phyloP scores from a whole-genome alignment of 1,284 basidiomycete genomes.

The Sanguinoderma infundibulare region DNA sequence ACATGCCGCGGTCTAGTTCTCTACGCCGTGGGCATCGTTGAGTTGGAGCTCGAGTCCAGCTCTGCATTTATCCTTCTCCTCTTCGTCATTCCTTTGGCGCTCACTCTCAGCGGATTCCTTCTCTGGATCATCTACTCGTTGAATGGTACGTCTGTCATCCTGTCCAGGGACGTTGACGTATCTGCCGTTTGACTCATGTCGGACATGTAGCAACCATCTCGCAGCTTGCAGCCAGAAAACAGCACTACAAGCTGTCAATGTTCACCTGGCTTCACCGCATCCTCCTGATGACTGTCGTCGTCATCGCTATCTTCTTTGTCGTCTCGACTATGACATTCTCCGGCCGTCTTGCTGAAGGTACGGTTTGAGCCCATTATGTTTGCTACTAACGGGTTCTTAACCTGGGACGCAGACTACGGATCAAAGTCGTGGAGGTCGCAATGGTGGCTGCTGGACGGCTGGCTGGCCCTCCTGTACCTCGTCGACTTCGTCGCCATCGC shows the following conservation, averaged over 20 bases:
- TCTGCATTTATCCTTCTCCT: conserved; percentile 79
- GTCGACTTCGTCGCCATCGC: conserved; percentile 82
- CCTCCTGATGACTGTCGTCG: conserved; percentile 82
- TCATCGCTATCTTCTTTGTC: conserved; percentile 90
- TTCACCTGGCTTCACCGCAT: conserved; percentile 88
- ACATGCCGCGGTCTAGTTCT: conserved; percentile 55
- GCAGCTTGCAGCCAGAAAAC: conserved; percentile 84
- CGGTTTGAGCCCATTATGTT: conserved; percentile 12
- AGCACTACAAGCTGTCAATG: conserved; percentile 86
- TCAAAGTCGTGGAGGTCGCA: conserved; percentile 92
- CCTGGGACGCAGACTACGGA: conserved; percentile 72
- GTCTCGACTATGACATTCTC: conserved; percentile 93
- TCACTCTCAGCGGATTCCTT: conserved; percentile 93
- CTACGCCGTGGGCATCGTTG: conserved; percentile 91
- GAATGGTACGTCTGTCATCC: conserved; percentile 58
- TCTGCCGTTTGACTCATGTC: neutral
- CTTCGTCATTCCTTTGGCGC: conserved; percentile 92
- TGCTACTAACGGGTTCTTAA: neutral
- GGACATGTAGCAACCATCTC: conserved; percentile 72
- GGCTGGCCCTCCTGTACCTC: conserved; percentile 87
- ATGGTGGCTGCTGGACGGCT: conserved; percentile 98
- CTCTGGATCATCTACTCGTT: conserved; percentile 95
- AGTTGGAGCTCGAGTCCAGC: conserved; percentile 89
- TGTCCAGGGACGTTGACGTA: neutral
- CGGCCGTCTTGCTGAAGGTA: conserved; percentile 87